phyloP scores from a whole-genome alignment of 2,329 filamentous ascomycete species.

The Akanthomyces lecanii region DNA sequence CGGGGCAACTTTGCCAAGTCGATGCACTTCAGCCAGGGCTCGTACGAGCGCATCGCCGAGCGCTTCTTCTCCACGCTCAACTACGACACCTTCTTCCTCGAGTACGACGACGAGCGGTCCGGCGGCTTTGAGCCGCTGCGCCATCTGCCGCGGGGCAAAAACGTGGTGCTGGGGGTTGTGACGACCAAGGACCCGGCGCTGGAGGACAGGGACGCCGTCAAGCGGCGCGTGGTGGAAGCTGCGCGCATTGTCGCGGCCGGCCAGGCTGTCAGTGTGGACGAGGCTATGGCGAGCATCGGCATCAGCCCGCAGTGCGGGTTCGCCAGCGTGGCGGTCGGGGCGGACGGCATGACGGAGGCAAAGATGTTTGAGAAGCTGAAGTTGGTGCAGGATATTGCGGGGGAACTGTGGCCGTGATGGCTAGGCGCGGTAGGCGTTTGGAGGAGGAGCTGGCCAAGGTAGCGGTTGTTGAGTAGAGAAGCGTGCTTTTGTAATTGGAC shows the following conservation, averaged over 20 bases:
- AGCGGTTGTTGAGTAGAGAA: no score
- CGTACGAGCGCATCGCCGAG: slow-evolving; percentile 58
- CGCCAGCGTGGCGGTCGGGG: slow-evolving; percentile 63
- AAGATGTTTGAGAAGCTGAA: slow-evolving; percentile 69
- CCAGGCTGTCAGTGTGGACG: slow-evolving; percentile 54
- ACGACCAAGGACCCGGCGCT: slow-evolving; percentile 57
- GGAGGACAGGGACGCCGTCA: slow-evolving; percentile 53
- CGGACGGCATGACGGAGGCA: slow-evolving; percentile 59
- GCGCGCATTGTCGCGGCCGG: slow-evolving; percentile 65
- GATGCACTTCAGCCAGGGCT: slow-evolving; percentile 60
- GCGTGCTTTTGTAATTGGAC: neutral
- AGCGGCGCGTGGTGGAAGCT: slow-evolving; percentile 49
- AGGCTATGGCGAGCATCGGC: slow-evolving; percentile 61
- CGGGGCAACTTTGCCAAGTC: slow-evolving; percentile 58
- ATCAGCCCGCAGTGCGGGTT: slow-evolving; percentile 69
- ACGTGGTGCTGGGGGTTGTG: slow-evolving; percentile 58
- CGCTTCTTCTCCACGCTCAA: slow-evolving; percentile 57
- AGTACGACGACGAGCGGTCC: slow-evolving; percentile 56
- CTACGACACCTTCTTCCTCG: slow-evolving; percentile 58
- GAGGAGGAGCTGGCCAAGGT: neutral
- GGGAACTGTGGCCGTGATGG: slow-evolving; percentile 54
- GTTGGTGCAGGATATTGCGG: slow-evolving; percentile 62
- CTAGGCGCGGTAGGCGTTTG: neutral
- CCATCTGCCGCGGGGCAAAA: slow-evolving; percentile 56
- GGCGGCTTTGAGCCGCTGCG: slow-evolving; percentile 60